phyloP scores from a whole-genome alignment of 2,329 filamentous ascomycete genomes.

The Aspergillus niger region DNA sequence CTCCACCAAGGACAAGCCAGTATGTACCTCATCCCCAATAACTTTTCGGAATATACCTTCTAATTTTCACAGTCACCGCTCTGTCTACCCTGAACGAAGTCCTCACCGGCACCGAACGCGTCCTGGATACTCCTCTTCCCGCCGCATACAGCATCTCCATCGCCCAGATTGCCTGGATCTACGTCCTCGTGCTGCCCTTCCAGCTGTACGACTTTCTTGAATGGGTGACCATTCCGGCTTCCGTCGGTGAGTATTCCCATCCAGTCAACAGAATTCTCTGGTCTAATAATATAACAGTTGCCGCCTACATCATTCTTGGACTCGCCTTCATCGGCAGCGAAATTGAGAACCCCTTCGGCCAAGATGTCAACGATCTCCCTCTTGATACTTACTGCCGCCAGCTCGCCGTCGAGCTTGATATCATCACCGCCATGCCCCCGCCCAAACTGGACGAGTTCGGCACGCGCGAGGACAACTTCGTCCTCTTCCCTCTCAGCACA shows the following conservation, averaged over 20 bases:
- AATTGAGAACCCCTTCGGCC: constrained; percentile 82
- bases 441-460: constrained; percentile 55
- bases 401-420: constrained; percentile 71
- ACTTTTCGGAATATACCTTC: background rate
- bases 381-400: constrained; percentile 76
- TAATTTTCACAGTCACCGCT: constrained; percentile 52
- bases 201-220: constrained; percentile 66
- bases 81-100: constrained; percentile 70
- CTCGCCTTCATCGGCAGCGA: constrained; percentile 75
- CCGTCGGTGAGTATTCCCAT: constrained; percentile 50
- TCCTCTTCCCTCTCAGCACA: constrained; percentile 44
- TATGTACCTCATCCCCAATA: constrained; percentile 20
- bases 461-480: constrained; percentile 38
- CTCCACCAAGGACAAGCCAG: constrained; percentile 43
- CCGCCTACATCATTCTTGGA: constrained; percentile 80
- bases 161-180: constrained; percentile 83
- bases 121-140: constrained; percentile 79
- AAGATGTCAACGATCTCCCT: constrained; percentile 79
- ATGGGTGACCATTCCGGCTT: constrained; percentile 78
- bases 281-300: constrained; percentile 39
- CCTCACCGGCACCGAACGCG: constrained; percentile 71
- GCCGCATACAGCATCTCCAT: constrained; percentile 83
- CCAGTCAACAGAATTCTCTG: background rate
- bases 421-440: constrained; percentile 63
- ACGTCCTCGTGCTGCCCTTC: constrained; percentile 78